A percentile compares a stretch with the other conserved stretches of the same genome.
Evolutionary conservation across 2,329 filamentous ascomycete genomes (phyloP).

Genomic region (Aureobasidium sp.): DNA sequence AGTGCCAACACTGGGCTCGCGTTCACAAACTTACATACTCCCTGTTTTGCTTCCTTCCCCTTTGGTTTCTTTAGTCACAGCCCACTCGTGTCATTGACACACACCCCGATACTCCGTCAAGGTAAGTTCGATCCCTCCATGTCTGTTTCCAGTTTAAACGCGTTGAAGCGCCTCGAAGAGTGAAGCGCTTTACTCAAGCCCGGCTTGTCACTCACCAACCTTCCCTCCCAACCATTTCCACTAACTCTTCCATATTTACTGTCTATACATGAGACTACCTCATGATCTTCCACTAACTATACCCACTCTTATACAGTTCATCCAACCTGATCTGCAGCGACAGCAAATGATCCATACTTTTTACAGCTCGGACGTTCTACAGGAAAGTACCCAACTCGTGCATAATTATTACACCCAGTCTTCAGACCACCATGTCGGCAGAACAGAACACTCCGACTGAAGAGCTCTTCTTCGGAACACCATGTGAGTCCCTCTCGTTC

Average conservation of each 20-base stretch:
- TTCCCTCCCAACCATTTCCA: neutral
- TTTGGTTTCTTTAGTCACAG: neutral
- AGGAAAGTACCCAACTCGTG: neutral
- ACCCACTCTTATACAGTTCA: neutral
- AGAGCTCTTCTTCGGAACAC: conserved; percentile 1
- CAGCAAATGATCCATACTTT: too few relatives aligned
- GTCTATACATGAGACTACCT: neutral
- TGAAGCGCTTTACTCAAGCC: neutral
- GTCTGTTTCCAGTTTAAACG: neutral
- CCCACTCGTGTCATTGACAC: neutral
- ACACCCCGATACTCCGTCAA: neutral
- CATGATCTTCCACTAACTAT: neutral
- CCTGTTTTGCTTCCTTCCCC: neutral
- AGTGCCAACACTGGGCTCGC: neutral
- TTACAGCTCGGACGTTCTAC: too few relatives aligned
- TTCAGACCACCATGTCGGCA: neutral
- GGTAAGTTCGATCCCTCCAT: neutral
- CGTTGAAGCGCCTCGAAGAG: neutral
- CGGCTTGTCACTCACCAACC: neutral
- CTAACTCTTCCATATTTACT: neutral
- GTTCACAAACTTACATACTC: neutral
- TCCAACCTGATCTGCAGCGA: too few relatives aligned
- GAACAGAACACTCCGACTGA: neutral
- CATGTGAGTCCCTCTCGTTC: neutral
- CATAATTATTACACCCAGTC: neutral